Percentiles rank a stretch among this genome's conserved stretches.
phyloP scores from a whole-genome alignment of 2,329 filamentous ascomycete genomes.

The Pestalotiopsis sp. region DNA sequence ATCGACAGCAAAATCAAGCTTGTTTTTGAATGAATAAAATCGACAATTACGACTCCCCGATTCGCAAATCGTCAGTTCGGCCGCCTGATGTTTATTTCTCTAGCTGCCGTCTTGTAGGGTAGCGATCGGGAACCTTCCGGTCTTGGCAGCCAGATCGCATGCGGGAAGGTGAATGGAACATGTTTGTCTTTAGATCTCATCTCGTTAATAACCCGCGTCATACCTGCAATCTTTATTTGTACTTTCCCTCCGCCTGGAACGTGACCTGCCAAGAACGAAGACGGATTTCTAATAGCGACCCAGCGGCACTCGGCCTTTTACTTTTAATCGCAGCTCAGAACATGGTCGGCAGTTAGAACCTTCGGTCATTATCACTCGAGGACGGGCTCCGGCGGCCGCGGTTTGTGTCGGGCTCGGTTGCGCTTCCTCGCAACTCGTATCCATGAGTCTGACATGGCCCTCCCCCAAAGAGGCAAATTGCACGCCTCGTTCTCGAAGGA shows the following conservation, averaged over 20 bases:
- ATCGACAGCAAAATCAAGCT: neutral
- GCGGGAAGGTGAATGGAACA: neutral
- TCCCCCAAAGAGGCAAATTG: neutral
- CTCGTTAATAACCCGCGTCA: neutral
- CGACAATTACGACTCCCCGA: no score
- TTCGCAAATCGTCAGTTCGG: neutral
- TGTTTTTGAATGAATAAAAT: no score
- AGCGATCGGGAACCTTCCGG: constrained; percentile 6
- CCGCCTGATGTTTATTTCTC: neutral
- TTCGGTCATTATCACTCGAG: neutral
- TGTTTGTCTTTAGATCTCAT: neutral
- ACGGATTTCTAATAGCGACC: neutral
- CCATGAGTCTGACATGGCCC: neutral
- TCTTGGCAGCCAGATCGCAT: constrained; percentile 9
- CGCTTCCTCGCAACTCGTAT: neutral
- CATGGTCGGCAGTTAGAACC: neutral
- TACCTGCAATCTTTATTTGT: neutral
- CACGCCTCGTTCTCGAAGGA: neutral
- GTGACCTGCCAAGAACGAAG: neutral
- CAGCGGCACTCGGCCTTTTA: neutral
- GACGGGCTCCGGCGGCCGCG: neutral
- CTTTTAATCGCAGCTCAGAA: neutral
- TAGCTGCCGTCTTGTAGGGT: neutral
- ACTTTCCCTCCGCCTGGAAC: neutral
- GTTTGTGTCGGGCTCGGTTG: neutral